Evolutionary conservation across 2,329 filamentous ascomycete genomes (phyloP), one percentile per base, ranked within the genome.

Genomic region (Ophiostoma triangulosporum): DNA sequence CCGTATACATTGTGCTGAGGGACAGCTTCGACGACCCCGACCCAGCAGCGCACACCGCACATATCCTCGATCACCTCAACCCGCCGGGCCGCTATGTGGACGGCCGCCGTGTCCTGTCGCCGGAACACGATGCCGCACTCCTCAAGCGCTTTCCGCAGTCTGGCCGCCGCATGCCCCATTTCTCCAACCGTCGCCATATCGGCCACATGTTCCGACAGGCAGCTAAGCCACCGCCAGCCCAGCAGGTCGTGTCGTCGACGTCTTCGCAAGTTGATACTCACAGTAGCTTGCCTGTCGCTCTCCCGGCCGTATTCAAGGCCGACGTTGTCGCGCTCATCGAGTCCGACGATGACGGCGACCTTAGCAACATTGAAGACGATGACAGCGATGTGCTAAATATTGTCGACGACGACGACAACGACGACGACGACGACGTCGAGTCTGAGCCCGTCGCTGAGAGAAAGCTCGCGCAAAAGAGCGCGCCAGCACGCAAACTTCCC

Each of bases 81-180:
- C 84, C 86, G 0, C 63, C 73, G 1, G 85, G 81, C 8, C 77
- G 86, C 65, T 95, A 94, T 64, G 66, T 75, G 48, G 65, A 78
- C 48, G 88, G 88, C 3, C 27, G 55, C 24, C 27, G 3, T 0
- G 48, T 33, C 1, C 5, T 54, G 3, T 2, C 57, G 0, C 4
- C 40, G 1, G 53, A 51, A 8, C 11, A 53, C 7, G 58, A 59
- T 11, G 31, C 46, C 0, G 50, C 38, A 0, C 15, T 46, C 3
- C 24, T 43, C 9, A 64, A 77, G 50, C 78, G 86, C 12, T 68
- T 81, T 56, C 77, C 85, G 3, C 73, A 86, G 53, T 97, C 90
- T 22, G 90, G 85, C 0, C 88, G 81, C 63, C 74, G 94, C 9
- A 84, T 96, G 54, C 84, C 88, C 1, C 90, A 96, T 61, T 97